A percentile compares a stretch with the other conserved stretches of the same genome.
phyloP scores from a whole-genome alignment of 148 eudicot species.

The Vaccinium vitisidaea region DNA sequence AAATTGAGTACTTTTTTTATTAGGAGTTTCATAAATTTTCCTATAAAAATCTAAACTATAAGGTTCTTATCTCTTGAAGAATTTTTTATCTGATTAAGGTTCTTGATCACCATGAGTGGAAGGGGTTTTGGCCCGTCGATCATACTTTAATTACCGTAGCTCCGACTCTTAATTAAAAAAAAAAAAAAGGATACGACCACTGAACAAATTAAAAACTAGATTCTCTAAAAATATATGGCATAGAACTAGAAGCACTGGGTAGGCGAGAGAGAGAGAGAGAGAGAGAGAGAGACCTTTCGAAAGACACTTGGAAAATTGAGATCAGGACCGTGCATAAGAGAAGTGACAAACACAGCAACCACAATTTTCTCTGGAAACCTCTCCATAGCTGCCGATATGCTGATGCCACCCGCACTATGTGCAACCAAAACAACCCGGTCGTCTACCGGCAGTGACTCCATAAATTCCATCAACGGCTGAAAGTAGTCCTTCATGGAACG shows the following conservation, averaged over 20 bases:
- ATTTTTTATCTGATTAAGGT: too few relatives aligned
- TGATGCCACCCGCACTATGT: constrained; percentile 32
- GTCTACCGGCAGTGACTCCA: constrained; percentile 16
- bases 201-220: not conserved
- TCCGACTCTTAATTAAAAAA: too few relatives aligned
- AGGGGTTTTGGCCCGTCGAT: too few relatives aligned
- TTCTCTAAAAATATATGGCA: not conserved
- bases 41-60: too few relatives aligned
- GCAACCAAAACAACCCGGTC: constrained; percentile 31
- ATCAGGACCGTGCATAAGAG: constrained; percentile 24
- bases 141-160: too few relatives aligned
- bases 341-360: constrained; percentile 32
- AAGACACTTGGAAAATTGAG: not conserved
- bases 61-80: too few relatives aligned
- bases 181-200: too few relatives aligned
- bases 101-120: too few relatives aligned
- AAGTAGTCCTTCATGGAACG: constrained; percentile 18
- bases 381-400: constrained; percentile 32
- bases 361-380: constrained; percentile 23
- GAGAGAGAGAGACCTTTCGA: constrained; percentile 24
- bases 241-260: too few relatives aligned
- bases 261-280: too few relatives aligned
- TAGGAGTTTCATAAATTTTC: too few relatives aligned
- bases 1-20: too few relatives aligned
- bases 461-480: constrained; percentile 28